phyloP scores from a whole-genome alignment of 2,329 filamentous ascomycete genomes.

The Phialophora chinensis region DNA sequence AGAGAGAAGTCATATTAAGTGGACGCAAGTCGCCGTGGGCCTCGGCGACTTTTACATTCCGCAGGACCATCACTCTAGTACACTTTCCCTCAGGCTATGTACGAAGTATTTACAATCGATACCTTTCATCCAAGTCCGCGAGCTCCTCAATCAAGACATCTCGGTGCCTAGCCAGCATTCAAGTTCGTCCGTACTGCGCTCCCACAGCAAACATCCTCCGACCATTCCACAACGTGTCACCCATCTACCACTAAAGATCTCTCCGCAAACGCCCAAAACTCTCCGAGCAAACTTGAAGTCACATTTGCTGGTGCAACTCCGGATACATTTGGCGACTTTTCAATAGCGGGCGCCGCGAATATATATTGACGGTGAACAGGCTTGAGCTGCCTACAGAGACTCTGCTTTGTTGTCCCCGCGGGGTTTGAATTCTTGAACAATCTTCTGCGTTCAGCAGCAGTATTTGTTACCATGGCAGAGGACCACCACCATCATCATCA shows the following conservation, averaged over 20 bases:
- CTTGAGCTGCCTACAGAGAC: not conserved
- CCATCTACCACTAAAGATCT: constrained; percentile 1
- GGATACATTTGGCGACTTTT: constrained; percentile 6
- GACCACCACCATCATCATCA: constrained; percentile 23
- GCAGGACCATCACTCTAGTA: not conserved
- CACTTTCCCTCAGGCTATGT: not conserved
- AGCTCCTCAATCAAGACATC: not conserved
- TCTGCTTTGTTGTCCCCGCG: not conserved
- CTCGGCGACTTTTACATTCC: constrained; percentile 11
- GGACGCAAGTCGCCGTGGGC: not conserved
- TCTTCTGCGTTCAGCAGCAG: not conserved
- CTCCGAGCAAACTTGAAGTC: not conserved
- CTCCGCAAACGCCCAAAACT: constrained; percentile 10
- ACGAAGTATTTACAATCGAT: not conserved
- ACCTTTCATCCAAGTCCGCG: not conserved
- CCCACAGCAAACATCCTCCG: not conserved
- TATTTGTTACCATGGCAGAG: constrained; percentile 21
- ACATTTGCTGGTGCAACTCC: not conserved
- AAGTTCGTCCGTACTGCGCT: not conserved
- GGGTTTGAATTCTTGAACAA: not conserved
- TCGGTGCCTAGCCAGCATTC: not conserved
- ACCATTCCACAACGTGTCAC: not conserved
- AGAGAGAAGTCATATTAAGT: not conserved
- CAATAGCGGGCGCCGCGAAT: not conserved
- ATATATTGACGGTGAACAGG: not conserved